phyloP scores from a whole-genome alignment of 2,329 filamentous ascomycete genomes.

The Bipolaris victoriae region DNA sequence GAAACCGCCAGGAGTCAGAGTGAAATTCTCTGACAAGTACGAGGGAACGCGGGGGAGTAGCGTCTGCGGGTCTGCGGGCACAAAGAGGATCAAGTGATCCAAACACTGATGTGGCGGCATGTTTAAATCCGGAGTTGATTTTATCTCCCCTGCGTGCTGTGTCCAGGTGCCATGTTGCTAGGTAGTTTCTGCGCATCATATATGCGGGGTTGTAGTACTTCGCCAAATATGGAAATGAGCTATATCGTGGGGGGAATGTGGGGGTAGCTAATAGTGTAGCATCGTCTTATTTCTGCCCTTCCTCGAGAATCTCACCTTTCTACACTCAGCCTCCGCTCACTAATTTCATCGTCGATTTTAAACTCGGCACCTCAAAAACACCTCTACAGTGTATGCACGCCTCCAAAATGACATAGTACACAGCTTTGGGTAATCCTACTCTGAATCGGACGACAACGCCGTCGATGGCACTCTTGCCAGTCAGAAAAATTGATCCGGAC shows the following conservation, averaged over 20 bases:
- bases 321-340: too few species aligned
- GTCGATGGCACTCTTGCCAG: too few species aligned
- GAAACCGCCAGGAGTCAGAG: conserved; percentile 64
- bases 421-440: too few species aligned
- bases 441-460: too few species aligned
- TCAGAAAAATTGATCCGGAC: too few species aligned
- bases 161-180: neutral
- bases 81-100: conserved; percentile 70
- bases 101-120: conserved; percentile 45
- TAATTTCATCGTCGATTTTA: too few species aligned
- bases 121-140: neutral
- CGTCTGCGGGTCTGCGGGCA: conserved; percentile 61
- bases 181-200: neutral
- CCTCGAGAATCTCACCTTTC: too few species aligned
- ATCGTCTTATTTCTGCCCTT: too few species aligned
- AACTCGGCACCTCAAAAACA: too few species aligned
- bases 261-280: neutral
- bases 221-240: neutral
- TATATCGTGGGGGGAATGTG: neutral
- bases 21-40: conserved; percentile 63
- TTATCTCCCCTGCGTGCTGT: neutral
- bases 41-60: conserved; percentile 45
- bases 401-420: too few species aligned
- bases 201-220: neutral
- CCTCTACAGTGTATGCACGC: too few species aligned